These are phyloP conservation scores for Candida golubevii DNA, from an alignment of 805 yeast species.

Conservation along the genomic window DNA sequence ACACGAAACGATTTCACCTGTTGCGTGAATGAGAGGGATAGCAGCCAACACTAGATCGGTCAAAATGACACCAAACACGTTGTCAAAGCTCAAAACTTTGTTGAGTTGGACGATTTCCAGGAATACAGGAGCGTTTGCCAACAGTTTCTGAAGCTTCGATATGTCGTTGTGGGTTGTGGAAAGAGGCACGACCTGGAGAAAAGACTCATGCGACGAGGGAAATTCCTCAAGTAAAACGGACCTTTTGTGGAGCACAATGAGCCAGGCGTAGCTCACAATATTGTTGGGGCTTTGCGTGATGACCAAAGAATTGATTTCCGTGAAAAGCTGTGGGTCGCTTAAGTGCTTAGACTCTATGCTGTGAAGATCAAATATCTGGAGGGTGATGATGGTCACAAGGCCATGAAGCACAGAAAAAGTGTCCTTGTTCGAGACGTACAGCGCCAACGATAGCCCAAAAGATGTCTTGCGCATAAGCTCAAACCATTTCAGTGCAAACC, in stretches of 20 bases:
- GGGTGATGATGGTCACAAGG: conserved; percentile 44
- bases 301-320: conserved; percentile 38
- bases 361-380: conserved; percentile 54
- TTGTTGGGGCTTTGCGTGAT: conserved; percentile 35
- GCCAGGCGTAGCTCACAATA: conserved; percentile 61
- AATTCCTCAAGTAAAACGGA: conserved; percentile 40
- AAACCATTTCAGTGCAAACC: conserved; percentile 50
- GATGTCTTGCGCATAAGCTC: conserved; percentile 37
- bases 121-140: conserved; percentile 36
- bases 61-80: conserved; percentile 46
- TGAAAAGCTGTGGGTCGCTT: conserved; percentile 33
- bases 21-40: conserved; percentile 46
- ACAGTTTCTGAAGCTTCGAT: conserved; percentile 1
- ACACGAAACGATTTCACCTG: conserved; percentile 40
- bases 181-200: conserved; percentile 19
- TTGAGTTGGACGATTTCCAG: conserved; percentile 39
- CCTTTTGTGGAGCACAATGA: conserved; percentile 54
- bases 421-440: conserved; percentile 23
- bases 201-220: conserved; percentile 17
- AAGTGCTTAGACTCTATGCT: conserved; percentile 29
- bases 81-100: conserved; percentile 44
- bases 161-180: conserved; percentile 2
- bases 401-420: conserved; percentile 37
- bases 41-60: conserved; percentile 42
- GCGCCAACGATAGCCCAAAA: conserved; percentile 24